Conservation (phyloP, 345 rosid species). For the Murraya paniculata region DNA sequence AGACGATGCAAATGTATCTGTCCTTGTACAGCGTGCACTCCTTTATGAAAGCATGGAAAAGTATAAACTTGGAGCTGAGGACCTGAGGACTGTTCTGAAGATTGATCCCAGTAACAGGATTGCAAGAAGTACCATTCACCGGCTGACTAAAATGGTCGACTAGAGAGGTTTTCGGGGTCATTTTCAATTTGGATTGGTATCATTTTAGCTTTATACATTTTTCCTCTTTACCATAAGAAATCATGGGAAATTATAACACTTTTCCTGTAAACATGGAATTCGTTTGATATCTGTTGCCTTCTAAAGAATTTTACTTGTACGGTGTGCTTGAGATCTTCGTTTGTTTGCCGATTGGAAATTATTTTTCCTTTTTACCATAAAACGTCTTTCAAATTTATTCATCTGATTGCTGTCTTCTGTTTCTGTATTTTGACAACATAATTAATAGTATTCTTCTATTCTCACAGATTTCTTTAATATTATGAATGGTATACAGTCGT, state of each 20-base stretch:
- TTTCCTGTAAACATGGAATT: slow-evolving; percentile 3
- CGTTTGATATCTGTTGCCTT: slow-evolving; percentile 1
- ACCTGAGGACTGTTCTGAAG: slow-evolving; percentile 86
- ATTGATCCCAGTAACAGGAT: slow-evolving; percentile 83
- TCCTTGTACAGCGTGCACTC: slow-evolving; percentile 86
- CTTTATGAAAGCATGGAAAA: slow-evolving; percentile 99
- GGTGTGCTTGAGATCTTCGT: slow-evolving; percentile 11
- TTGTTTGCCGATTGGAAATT: slow-evolving; percentile 1
- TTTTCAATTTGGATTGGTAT: slow-evolving; percentile 13
- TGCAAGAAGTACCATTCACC: slow-evolving; percentile 96
- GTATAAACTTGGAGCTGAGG: slow-evolving; percentile 95
- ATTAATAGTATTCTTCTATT: not conserved
- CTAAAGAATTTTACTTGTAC: slow-evolving; percentile 12
- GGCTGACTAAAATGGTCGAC: slow-evolving; percentile 75
- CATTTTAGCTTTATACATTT: slow-evolving; percentile 8
- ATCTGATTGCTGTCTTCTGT: not conserved
- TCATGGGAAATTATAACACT: slow-evolving; percentile 12
- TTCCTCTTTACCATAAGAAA: slow-evolving; percentile 3
- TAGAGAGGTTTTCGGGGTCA: slow-evolving; percentile 22
- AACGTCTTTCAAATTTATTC: slow-evolving; percentile 1
- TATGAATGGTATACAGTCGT: not conserved
- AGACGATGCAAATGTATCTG: slow-evolving; percentile 63
- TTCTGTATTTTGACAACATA: not conserved
- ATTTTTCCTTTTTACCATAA: not conserved
- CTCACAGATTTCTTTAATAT: not conserved